Evolutionary conservation across 129 eudicot species (phyloP).

Genomic region (Helianthus tuberosus): DNA sequence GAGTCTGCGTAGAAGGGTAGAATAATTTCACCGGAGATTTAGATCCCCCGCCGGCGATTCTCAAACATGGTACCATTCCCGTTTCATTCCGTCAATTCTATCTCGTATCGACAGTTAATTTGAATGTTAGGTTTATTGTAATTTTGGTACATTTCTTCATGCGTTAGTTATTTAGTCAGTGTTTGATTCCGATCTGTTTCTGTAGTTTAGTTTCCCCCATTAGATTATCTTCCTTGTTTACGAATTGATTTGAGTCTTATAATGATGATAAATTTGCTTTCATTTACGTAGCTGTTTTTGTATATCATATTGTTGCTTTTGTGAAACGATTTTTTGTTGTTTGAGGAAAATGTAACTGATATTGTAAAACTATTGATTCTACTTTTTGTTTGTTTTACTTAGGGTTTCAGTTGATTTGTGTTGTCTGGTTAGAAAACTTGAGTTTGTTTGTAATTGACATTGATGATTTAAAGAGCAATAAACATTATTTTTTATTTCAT

Average conservation of each 20-base stretch:
- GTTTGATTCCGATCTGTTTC: not conserved
- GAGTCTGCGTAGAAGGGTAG: not conserved
- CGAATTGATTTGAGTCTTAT: not conserved
- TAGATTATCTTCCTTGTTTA: not conserved
- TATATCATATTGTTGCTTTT: not conserved
- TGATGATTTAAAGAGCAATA: not conserved
- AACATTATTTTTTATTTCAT: not conserved
- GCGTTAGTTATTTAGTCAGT: not conserved
- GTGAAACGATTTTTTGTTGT: not conserved
- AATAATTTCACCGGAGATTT: constrained; percentile 25
- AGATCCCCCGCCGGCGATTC: constrained; percentile 10
- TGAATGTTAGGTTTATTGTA: constrained; percentile 2
- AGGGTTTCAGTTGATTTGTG: not conserved
- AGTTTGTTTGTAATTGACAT: not conserved
- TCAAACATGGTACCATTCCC: constrained; percentile 22
- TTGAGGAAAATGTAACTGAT: not conserved
- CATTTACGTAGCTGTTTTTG: not conserved
- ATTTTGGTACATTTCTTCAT: not conserved
- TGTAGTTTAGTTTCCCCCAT: not conserved
- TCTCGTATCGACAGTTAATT: not conserved
- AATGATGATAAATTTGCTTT: not conserved
- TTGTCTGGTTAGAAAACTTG: not conserved
- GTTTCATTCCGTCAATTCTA: constrained; percentile 6
- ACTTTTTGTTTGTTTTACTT: not conserved
- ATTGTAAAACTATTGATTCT: not conserved